Percentiles rank a stretch among this genome's conserved stretches.
phyloP scores from a whole-genome alignment of 2,329 filamentous ascomycete species.

The Alternaria sp. region DNA sequence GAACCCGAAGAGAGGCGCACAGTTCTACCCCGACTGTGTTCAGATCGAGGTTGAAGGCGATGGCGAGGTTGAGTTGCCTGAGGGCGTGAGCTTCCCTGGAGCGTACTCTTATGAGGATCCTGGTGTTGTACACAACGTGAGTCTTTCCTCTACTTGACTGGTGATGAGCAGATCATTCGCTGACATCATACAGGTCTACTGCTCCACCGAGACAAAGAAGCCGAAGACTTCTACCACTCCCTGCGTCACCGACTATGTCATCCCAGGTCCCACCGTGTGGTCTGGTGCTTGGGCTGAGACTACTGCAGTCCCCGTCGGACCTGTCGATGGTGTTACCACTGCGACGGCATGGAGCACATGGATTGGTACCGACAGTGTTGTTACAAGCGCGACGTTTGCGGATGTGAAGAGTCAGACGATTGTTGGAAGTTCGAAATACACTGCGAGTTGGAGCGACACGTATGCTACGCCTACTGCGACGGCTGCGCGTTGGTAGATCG shows the following conservation, averaged over 20 bases:
- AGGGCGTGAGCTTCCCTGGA: constrained; percentile 55
- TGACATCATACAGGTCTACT: constrained; percentile 34
- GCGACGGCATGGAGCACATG: constrained; percentile 38
- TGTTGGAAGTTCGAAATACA: constrained; percentile 30
- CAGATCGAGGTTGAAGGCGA: constrained; percentile 48
- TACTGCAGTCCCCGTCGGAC: constrained; percentile 38
- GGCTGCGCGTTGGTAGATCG: constrained; percentile 15
- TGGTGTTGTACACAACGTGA: constrained; percentile 47
- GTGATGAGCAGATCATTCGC: too few species aligned
- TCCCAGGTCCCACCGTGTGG: constrained; percentile 52
- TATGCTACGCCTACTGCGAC: constrained; percentile 20
- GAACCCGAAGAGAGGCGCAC: constrained; percentile 41
- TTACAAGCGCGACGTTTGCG: constrained; percentile 32
- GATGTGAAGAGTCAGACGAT: constrained; percentile 32
- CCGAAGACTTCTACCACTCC: constrained; percentile 28
- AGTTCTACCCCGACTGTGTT: constrained; percentile 54
- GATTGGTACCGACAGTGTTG: constrained; percentile 29
- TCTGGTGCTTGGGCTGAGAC: constrained; percentile 42
- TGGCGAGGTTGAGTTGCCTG: constrained; percentile 37
- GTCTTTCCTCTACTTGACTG: too few species aligned
- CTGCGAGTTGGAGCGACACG: constrained; percentile 26
- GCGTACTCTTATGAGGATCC: constrained; percentile 48
- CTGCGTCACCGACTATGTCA: constrained; percentile 46
- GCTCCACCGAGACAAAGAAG: constrained; percentile 43
- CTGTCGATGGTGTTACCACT: constrained; percentile 35